A percentile compares a stretch with the other conserved stretches of the same genome.
These are phyloP conservation scores for Aspergillus felis DNA, from an alignment of 2,329 filamentous ascomycete genomes.

Conservation along the genomic window DNA sequence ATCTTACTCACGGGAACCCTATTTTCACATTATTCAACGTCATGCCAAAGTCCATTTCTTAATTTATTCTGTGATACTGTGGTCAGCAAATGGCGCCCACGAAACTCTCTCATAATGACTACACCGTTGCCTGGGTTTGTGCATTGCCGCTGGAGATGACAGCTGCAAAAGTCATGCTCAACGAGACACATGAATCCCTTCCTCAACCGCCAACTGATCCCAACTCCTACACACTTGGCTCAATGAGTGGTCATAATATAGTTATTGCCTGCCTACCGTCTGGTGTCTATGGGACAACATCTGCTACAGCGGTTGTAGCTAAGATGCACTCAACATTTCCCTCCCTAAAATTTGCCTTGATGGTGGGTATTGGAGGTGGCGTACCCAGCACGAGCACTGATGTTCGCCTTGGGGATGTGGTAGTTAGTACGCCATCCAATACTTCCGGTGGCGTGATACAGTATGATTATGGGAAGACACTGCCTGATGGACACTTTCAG, in stretches of 20 bases:
- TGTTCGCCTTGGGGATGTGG: slow-evolving; percentile 20
- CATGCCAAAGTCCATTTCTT: too few species aligned
- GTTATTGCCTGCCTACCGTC: slow-evolving; percentile 15
- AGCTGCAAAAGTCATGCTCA: slow-evolving; percentile 14
- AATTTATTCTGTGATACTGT: too few species aligned
- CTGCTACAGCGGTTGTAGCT: neutral
- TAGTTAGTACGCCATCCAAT: slow-evolving; percentile 12
- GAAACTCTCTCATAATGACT: slow-evolving; percentile 6
- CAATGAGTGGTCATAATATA: slow-evolving; percentile 13
- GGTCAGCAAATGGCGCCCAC: too few species aligned
- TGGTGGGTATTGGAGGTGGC: slow-evolving; percentile 13
- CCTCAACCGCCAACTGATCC: neutral
- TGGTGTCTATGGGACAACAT: slow-evolving; percentile 2
- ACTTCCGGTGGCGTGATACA: slow-evolving; percentile 1
- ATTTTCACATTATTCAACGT: too few species aligned
- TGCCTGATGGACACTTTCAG: neutral
- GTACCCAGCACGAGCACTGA: slow-evolving; percentile 5
- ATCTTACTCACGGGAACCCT: too few species aligned
- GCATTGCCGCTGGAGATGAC: slow-evolving; percentile 12
- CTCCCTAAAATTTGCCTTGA: slow-evolving; percentile 2
- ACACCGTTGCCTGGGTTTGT: slow-evolving; percentile 14
- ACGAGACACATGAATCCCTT: neutral
- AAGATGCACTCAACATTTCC: neutral
- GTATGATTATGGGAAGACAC: too few species aligned
- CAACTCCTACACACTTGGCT: slow-evolving; percentile 14